Evolutionary conservation across 2,329 filamentous ascomycete genomes (phyloP).

Genomic region (Alternaria consortialis): DNA sequence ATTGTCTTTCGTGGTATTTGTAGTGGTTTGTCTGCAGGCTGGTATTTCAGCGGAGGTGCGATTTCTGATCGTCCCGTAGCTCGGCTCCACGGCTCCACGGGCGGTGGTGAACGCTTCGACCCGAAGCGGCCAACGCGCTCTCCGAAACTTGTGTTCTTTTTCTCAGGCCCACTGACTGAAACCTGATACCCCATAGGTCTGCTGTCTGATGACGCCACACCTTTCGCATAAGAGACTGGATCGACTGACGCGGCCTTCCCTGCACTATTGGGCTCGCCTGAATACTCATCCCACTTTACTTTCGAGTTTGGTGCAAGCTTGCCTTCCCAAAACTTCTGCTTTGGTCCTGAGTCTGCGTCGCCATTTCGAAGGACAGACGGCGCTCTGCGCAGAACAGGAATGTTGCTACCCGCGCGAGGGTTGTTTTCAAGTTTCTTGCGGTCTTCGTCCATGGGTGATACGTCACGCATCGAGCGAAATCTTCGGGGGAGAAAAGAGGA

Average conservation of each 20-base stretch:
- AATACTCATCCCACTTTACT: conserved; percentile 70
- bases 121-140: conserved; percentile 42
- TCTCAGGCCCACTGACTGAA: conserved; percentile 39
- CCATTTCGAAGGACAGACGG: conserved; percentile 32
- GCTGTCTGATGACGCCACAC: conserved; percentile 18
- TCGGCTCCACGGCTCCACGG: conserved; percentile 71
- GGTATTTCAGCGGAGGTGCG: conserved; percentile 71
- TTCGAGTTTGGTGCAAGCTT: conserved; percentile 48
- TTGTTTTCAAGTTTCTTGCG: conserved; percentile 25
- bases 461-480: conserved; percentile 49
- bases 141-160: conserved; percentile 41
- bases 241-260: conserved; percentile 67
- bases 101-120: conserved; percentile 32
- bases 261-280: conserved; percentile 66
- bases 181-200: conserved; percentile 47
- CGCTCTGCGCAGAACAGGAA: conserved; percentile 48
- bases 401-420: conserved; percentile 32
- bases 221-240: conserved; percentile 55
- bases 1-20: conserved; percentile 54
- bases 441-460: conserved; percentile 53
- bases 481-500: conserved; percentile 33
- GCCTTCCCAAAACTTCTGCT: conserved; percentile 50
- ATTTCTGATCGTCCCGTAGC: conserved; percentile 73
- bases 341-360: conserved; percentile 22
- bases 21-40: conserved; percentile 64